Percentiles rank a stretch among this genome's conserved stretches.
These are phyloP conservation scores for Populus hybrid DNA, from an alignment of 441 rosid species.

Conservation along the genomic window DNA sequence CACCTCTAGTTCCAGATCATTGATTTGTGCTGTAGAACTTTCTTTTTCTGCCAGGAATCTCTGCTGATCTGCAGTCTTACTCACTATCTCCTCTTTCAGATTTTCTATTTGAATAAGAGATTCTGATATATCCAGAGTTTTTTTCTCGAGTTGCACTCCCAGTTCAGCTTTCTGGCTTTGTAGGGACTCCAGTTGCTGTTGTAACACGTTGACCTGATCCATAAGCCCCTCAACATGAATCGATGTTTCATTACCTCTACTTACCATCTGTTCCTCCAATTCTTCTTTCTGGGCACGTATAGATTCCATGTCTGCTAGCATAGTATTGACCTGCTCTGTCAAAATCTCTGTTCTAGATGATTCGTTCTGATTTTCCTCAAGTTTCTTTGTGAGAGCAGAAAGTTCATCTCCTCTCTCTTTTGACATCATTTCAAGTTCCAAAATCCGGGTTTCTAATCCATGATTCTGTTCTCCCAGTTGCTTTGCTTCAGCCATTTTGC, in stretches of 20 bases:
- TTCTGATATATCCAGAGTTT: constrained; percentile 48
- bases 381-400: constrained; percentile 40
- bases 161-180: constrained; percentile 49
- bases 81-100: constrained; percentile 43
- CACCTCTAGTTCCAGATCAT: constrained; percentile 41
- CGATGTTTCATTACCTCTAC: constrained; percentile 45
- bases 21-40: constrained; percentile 31
- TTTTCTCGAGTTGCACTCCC: constrained; percentile 51
- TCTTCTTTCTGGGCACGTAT: constrained; percentile 37
- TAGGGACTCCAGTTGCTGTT: constrained; percentile 50
- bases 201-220: constrained; percentile 43
- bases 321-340: constrained; percentile 39
- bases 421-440: constrained; percentile 47
- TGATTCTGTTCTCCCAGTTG: constrained; percentile 47
- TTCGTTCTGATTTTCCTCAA: constrained; percentile 53
- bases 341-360: constrained; percentile 53
- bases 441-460: constrained; percentile 23
- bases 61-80: constrained; percentile 40
- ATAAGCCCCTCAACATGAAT: constrained; percentile 32
- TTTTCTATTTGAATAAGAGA: constrained; percentile 40
- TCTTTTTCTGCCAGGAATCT: constrained; percentile 51
- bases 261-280: constrained; percentile 45
- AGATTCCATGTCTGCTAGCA: constrained; percentile 33
- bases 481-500: constrained; percentile 43
- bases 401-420: constrained; percentile 48